Conservation (phyloP, 306 rosid genomes). For the Inga laurina region DNA sequence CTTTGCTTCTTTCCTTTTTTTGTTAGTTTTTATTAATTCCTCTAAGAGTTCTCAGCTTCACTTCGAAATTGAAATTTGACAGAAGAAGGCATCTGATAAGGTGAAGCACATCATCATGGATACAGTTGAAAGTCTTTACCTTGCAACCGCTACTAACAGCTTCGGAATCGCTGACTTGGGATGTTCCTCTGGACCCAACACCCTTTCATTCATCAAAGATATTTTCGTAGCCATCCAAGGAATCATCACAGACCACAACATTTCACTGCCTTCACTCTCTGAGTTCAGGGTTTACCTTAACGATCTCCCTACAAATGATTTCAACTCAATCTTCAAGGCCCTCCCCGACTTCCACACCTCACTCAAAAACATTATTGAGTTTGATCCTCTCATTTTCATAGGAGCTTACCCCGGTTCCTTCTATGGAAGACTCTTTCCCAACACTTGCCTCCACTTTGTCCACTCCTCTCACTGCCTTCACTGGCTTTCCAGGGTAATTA, state of each 20-base stretch:
- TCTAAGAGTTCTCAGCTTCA: background rate
- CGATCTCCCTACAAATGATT: conserved; percentile 96
- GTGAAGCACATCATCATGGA: conserved; percentile 81
- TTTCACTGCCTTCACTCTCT: conserved; percentile 43
- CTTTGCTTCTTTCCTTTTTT: background rate
- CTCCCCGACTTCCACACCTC: conserved; percentile 74
- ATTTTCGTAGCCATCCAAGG: conserved; percentile 60
- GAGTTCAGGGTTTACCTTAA: conserved; percentile 79
- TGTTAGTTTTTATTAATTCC: background rate
- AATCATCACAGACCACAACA: conserved; percentile 37
- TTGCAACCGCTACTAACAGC: conserved; percentile 62
- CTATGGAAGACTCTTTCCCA: conserved; percentile 85
- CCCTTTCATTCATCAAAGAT: conserved; percentile 74
- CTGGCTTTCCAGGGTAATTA: conserved; percentile 83
- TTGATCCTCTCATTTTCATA: conserved; percentile 59
- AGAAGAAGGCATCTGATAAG: conserved; percentile 78
- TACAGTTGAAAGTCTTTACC: conserved; percentile 60
- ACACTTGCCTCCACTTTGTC: conserved; percentile 76
- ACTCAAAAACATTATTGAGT: conserved; percentile 37
- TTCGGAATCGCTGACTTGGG: conserved; percentile 92
- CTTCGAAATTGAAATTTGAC: conserved; percentile 25
- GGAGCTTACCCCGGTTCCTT: conserved; percentile 97
- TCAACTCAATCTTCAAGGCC: conserved; percentile 86
- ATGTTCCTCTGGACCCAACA: conserved; percentile 88
- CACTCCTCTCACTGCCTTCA: conserved; percentile 81